Base-by-base conservation (phyloP, 2,329 filamentous ascomycete species). In the Monosporascus sp. region DNA sequence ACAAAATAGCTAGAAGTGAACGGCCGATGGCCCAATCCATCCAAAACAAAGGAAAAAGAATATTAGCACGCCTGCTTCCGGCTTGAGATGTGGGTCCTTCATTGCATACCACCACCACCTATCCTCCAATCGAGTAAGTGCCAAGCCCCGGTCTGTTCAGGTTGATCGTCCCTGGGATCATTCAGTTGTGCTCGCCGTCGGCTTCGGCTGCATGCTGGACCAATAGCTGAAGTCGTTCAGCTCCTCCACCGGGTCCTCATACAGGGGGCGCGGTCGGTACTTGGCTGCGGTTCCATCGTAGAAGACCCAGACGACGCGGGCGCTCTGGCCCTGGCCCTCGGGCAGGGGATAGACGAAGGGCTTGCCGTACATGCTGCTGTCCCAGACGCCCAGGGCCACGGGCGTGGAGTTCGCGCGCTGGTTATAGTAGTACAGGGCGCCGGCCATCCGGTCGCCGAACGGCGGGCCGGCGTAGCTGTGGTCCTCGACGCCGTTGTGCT, bases 241-340 rank as follows among this genome's bases (percentile, higher is more conserved):
- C 11, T 11, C 31, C n/a, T 50, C 17, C 20, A 9, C n/a, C 31
- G 19, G 16, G 14, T 31, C 48, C 11, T 44, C 40, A 7, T 26
- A 16, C 27, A 31, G 24, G 52, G 22, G 19, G 14, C 50, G 5
- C n/a, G 20, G 8, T 34, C 48, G 26, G 17, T 36, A 22, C 9
- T 17, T 22, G 17, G 26, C 31, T 1, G 31, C 31, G 31, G 31
- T 34, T 9, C 45, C 38, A 8, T 37, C 27, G 38, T 38, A 40
- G 47, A 31, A 48, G 46, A 55, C 34, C 53, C 53, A 55, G 50
- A 52, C 36, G 34, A 52, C 26, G 47, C 16, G 5, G 2, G 19
- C 47, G n/a, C n/a, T 7, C n/a, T 2, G 6, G 47, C 3, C 24
- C 8, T n/a, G 31, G 31, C 27, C 6, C n/a, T 16, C 24, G 27